Evolutionary conservation across 2,329 filamentous ascomycete species (phyloP).

Genomic region (Zasmidium citrigriseum): DNA sequence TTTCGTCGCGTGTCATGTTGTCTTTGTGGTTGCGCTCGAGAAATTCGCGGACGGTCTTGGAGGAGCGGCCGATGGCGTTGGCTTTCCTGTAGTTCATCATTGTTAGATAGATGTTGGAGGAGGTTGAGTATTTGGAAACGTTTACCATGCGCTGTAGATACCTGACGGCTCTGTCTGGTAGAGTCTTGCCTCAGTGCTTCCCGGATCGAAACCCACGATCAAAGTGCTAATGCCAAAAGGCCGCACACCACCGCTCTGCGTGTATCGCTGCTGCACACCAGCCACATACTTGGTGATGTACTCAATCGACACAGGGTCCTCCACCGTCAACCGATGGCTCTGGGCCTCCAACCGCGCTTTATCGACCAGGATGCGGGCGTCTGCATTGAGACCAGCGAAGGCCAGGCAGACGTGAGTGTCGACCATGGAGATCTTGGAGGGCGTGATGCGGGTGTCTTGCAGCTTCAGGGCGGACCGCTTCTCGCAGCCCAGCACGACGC

Average conservation of each 20-base stretch:
- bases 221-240: constrained; percentile 99
- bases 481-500: constrained; percentile 96
- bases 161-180: constrained; percentile 99
- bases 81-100: constrained; percentile 89
- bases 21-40: constrained; percentile 99
- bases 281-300: constrained; percentile 99
- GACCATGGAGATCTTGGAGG: constrained; percentile 95
- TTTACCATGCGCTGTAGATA: constrained; percentile 96
- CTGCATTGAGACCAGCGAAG: constrained; percentile 95
- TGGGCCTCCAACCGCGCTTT: constrained; percentile 97
- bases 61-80: constrained; percentile 96
- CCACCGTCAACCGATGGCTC: constrained; percentile 93
- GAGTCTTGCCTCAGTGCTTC: constrained; percentile 81
- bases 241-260: constrained; percentile 94
- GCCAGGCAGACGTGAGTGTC: constrained; percentile 96
- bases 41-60: constrained; percentile 98
- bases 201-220: constrained; percentile 97
- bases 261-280: constrained; percentile 97
- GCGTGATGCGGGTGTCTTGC: constrained; percentile 97
- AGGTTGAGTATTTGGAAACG: constrained; percentile 33
- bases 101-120: background rate
- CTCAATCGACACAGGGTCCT: constrained; percentile 96
- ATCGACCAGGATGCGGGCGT: constrained; percentile 96
- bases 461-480: constrained; percentile 99
- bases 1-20: constrained; percentile 93